These are phyloP conservation scores for Blastobotrys chiropterorum DNA, from an alignment of 805 yeast species.

Conservation along the genomic window DNA sequence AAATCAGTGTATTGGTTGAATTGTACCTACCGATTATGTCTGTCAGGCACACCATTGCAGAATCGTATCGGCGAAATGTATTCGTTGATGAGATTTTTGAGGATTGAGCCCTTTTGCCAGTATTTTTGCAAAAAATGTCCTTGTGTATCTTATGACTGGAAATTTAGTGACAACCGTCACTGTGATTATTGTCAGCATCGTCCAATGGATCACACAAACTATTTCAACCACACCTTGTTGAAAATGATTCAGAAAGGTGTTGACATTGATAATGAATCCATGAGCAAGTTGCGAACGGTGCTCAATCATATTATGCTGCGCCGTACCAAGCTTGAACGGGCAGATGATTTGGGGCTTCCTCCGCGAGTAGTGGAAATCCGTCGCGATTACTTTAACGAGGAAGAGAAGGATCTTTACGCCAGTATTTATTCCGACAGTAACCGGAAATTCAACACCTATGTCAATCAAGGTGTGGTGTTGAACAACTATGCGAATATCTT, in stretches of 20 bases:
- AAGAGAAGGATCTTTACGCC: constrained; percentile 87
- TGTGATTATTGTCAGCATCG: constrained; percentile 87
- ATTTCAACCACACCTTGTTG: constrained; percentile 91
- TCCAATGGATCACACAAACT: constrained; percentile 92
- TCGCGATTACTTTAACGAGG: constrained; percentile 83
- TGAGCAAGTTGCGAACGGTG: constrained; percentile 66
- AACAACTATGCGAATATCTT: constrained; percentile 97
- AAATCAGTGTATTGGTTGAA: constrained; percentile 75
- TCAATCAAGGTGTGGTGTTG: constrained; percentile 91
- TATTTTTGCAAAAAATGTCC: constrained; percentile 93
- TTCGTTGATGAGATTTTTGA: constrained; percentile 79
- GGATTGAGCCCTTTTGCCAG: constrained; percentile 76
- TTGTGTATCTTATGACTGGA: constrained; percentile 79
- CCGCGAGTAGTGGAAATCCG: constrained; percentile 91
- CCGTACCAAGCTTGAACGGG: constrained; percentile 91
- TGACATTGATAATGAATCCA: constrained; percentile 66
- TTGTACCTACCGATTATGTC: constrained; percentile 79
- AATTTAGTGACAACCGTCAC: constrained; percentile 70
- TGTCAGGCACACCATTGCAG: constrained; percentile 94
- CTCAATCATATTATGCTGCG: constrained; percentile 82
- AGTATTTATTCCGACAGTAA: constrained; percentile 81
- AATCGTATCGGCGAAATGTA: constrained; percentile 96
- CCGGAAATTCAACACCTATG: constrained; percentile 85
- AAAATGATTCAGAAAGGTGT: constrained; percentile 89
- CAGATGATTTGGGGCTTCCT: constrained; percentile 95